These are phyloP conservation scores for Phytopythium kandeliae DNA, from an alignment of 352 stramenopile genomes.

Conservation along the genomic window DNA sequence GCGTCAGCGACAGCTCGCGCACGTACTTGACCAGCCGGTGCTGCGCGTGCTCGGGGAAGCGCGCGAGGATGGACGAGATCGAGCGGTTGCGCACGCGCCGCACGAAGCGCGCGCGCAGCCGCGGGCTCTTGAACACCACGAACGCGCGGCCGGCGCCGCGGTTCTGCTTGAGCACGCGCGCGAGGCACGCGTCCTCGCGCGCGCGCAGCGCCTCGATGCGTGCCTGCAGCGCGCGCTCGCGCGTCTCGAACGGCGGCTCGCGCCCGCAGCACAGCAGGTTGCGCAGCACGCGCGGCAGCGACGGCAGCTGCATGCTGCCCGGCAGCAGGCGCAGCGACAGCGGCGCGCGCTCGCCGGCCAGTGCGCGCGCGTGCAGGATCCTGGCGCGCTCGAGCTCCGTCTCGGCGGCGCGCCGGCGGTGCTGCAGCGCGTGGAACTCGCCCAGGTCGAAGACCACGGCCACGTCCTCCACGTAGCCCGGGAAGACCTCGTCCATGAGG, in stretches of 20 bases:
- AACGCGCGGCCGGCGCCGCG: constrained; percentile 73
- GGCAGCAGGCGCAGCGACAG: constrained; percentile 66
- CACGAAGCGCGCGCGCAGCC: constrained; percentile 70
- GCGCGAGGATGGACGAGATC: constrained; percentile 67
- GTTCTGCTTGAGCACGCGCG: constrained; percentile 58
- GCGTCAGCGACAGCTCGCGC: constrained; percentile 69
- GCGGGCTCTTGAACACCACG: constrained; percentile 74
- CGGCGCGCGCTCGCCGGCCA: constrained; percentile 35
- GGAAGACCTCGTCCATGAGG: constrained; percentile 78
- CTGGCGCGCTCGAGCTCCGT: constrained; percentile 52
- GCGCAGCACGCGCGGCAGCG: constrained; percentile 34
- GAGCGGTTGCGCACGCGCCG: constrained; percentile 67
- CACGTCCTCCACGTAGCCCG: constrained; percentile 74
- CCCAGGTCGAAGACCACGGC: constrained; percentile 78
- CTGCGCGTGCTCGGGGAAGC: constrained; percentile 57
- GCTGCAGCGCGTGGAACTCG: constrained; percentile 62
- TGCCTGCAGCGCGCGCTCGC: constrained; percentile 23
- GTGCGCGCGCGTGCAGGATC: constrained; percentile 36
- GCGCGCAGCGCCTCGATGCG: constrained; percentile 56
- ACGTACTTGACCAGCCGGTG: constrained; percentile 64
- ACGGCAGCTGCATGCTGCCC: constrained; percentile 68
- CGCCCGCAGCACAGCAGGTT: constrained; percentile 39
- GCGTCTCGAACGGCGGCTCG: constrained; percentile 35
- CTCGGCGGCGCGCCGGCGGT: constrained; percentile 38
- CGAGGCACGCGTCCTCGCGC: constrained; percentile 43